These are phyloP conservation scores for Fusarium concolor DNA, from an alignment of 2,329 filamentous ascomycete genomes.

Conservation along the genomic window DNA sequence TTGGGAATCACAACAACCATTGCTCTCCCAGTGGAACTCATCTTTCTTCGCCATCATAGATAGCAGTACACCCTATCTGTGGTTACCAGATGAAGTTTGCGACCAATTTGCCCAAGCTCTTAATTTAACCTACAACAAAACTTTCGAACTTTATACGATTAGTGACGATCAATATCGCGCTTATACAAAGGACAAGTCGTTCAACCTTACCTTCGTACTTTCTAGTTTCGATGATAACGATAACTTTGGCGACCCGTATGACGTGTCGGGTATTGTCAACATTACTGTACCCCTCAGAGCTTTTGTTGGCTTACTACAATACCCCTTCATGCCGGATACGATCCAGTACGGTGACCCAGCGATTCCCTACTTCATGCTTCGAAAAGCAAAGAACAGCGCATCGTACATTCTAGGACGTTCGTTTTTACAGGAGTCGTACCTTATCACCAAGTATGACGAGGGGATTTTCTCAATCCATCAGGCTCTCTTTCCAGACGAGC, in stretches of 20 bases:
- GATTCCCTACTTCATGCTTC: constrained; percentile 74
- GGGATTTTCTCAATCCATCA: constrained; percentile 66
- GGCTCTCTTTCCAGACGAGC: constrained; percentile 62
- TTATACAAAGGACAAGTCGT: constrained; percentile 57
- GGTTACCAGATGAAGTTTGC: constrained; percentile 71
- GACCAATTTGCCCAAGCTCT: constrained; percentile 72
- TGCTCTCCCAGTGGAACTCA: constrained; percentile 59
- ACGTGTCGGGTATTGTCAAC: constrained; percentile 65
- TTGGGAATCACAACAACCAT: constrained; percentile 55
- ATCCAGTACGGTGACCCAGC: constrained; percentile 59
- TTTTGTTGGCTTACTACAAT: constrained; percentile 62
- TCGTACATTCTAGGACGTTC: constrained; percentile 73
- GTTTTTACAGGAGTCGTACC: constrained; percentile 77
- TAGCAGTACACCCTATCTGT: constrained; percentile 72
- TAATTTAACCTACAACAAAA: constrained; percentile 73
- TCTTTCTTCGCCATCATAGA: constrained; percentile 68
- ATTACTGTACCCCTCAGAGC: constrained; percentile 65
- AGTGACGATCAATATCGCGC: constrained; percentile 65
- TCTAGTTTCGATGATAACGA: constrained; percentile 66
- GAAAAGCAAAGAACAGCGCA: constrained; percentile 63
- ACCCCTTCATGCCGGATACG: constrained; percentile 59
- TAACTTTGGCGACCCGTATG: constrained; percentile 62
- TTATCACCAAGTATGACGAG: constrained; percentile 68
- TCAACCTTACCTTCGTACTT: constrained; percentile 68
- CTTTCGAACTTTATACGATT: constrained; percentile 73